Base-by-base conservation (phyloP, 441 rosid genomes). In the Gossypium trilobum region DNA sequence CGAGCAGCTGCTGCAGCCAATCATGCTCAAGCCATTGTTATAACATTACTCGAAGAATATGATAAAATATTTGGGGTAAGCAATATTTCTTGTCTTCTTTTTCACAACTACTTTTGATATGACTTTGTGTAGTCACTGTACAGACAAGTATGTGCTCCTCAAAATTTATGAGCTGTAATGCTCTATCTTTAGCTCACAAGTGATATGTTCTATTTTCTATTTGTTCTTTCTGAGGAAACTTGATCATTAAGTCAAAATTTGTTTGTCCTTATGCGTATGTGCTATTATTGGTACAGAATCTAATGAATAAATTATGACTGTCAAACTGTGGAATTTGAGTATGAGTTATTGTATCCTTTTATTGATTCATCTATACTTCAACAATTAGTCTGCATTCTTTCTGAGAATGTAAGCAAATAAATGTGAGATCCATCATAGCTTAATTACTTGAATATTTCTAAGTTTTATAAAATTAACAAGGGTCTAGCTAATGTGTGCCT, bases 1-100 rank as follows among this genome's bases (percentile, higher is more conserved):
- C 91, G 88, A 88, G 98, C 99, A 75, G 98, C 98, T 75, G 97
- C 99, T 69, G 98, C 99, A 70, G 98, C 99, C 54, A 95, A 95
- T 83, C 97, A 95, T 85, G 99, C 98, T 68, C 99, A 95, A 81
- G 95, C 98, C 75, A 95, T 95, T 78, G 89, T 88, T 70, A 93
- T 91, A 78, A 91, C 97, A 46, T 83, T 95, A 74, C 63, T 95
- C 80, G 99, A 93, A 78, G 95, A 95, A 81, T 93, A 90, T 79
- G 86, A 84, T 50, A 87, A 74, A 48, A 90, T 95, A 77, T 95
- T 95, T 78, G 89, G 97, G 82, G 99, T 95, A 85, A 86, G 95
- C 74, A 48, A 54, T 70, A 57, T 55, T 59, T 42, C 17, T 62
- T 19, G 1, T 77, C 58, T 68, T 65, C 48, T 62, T 36, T 33